These are phyloP conservation scores for Sclerotinia minor DNA, from an alignment of 2,329 filamentous ascomycete species.

Conservation along the genomic window DNA sequence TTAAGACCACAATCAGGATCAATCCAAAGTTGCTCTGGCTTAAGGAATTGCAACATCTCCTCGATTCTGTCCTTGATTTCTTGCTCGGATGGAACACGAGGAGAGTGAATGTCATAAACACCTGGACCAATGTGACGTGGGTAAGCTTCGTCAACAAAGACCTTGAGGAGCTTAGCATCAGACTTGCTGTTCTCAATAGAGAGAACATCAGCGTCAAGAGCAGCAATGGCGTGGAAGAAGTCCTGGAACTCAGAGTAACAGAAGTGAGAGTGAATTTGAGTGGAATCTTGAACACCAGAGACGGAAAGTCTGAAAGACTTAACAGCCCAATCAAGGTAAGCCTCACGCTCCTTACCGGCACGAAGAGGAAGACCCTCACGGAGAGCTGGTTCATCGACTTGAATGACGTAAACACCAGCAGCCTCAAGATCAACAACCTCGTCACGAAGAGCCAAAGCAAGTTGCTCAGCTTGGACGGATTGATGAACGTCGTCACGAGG, in stretches of 20 bases:
- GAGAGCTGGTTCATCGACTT: conserved; percentile 98
- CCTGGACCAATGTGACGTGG: conserved; percentile 97
- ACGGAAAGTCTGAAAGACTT: conserved; percentile 97
- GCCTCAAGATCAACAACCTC: conserved; percentile 98
- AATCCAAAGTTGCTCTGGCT: conserved; percentile 98
- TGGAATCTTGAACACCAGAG: conserved; percentile 88
- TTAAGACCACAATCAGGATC: conserved; percentile 99
- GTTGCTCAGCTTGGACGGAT: conserved; percentile 97
- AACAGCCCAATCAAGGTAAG: conserved; percentile 96
- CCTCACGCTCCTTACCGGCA: conserved; percentile 88
- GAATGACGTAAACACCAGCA: conserved; percentile 95
- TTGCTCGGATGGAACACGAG: conserved; percentile 92
- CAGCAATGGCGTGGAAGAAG: conserved; percentile 99
- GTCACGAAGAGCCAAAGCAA: conserved; percentile 95
- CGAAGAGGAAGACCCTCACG: conserved; percentile 99
- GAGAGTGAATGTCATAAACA: conserved; percentile 99
- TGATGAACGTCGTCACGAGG: conserved; percentile 99
- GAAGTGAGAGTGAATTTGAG: conserved; percentile 99
- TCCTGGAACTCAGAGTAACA: conserved; percentile 99
- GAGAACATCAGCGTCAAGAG: conserved; percentile 95
- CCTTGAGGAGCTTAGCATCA: conserved; percentile 97
- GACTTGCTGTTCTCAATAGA: conserved; percentile 99
- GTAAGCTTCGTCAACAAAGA: conserved; percentile 97
- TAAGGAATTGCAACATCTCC: conserved; percentile 97
- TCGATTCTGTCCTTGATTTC: conserved; percentile 97